phyloP scores from a whole-genome alignment of 768 basidiomycete genomes.

The Fomitopsis pulvina region DNA sequence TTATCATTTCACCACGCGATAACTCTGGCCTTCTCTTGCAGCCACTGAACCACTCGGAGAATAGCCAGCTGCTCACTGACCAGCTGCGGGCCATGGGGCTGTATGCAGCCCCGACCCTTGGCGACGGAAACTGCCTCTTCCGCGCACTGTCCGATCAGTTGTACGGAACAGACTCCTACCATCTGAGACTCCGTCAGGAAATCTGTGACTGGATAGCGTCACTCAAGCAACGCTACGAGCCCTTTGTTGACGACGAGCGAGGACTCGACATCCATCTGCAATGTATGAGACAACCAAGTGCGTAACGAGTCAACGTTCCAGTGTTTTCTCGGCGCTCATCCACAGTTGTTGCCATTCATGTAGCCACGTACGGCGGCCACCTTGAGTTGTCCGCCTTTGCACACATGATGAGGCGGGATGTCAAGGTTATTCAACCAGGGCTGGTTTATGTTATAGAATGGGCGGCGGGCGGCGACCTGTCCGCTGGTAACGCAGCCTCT shows the following conservation, averaged over 20 bases:
- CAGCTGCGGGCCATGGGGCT: constrained; percentile 77
- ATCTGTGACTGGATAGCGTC: constrained; percentile 79
- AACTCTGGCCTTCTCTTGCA: neutral
- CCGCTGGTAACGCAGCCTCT: constrained; percentile 16
- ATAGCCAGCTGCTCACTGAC: constrained; percentile 56
- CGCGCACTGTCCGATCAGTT: constrained; percentile 86
- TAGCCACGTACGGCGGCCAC: constrained; percentile 89
- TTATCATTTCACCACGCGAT: constrained; percentile 8
- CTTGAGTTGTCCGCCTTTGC: constrained; percentile 92
- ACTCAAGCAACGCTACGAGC: constrained; percentile 69
- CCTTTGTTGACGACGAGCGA: constrained; percentile 85
- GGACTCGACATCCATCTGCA: constrained; percentile 64
- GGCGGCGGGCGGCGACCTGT: constrained; percentile 48
- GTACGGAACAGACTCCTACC: constrained; percentile 65
- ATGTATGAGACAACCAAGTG: constrained; percentile 77
- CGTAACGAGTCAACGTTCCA: constrained; percentile 16
- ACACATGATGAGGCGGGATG: constrained; percentile 66
- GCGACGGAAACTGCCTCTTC: constrained; percentile 93
- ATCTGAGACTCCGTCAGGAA: constrained; percentile 60
- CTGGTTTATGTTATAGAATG: constrained; percentile 88
- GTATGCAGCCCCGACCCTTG: constrained; percentile 81
- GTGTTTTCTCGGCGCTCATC: neutral
- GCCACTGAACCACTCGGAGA: constrained; percentile 51
- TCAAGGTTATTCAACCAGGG: constrained; percentile 91
- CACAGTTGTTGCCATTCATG: neutral